A percentile compares a stretch with the other conserved stretches of the same genome.
Conservation (phyloP, 2,329 filamentous ascomycete species). For the Diplodia seriata region DNA sequence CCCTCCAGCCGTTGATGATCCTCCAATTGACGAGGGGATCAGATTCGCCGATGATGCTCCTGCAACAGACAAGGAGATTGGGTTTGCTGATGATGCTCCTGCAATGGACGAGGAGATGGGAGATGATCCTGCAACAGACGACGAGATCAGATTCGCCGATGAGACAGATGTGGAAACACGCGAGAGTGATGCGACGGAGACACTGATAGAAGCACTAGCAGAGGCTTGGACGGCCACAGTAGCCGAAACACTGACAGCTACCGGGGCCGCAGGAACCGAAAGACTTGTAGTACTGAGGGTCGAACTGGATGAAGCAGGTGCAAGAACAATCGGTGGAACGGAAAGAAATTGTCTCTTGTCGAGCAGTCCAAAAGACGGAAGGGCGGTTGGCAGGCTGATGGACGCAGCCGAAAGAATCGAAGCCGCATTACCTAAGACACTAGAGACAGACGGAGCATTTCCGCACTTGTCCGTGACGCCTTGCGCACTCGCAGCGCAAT, state of each 20-base stretch:
- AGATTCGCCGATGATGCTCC: not conserved
- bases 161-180: not conserved
- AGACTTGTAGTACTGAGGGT: not conserved
- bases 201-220: not conserved
- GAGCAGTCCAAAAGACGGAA: not conserved
- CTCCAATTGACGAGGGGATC: not conserved
- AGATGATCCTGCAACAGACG: not conserved
- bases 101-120: not conserved
- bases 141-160: not conserved
- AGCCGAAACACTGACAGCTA: slow-evolving; percentile 21
- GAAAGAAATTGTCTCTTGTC: slow-evolving; percentile 14
- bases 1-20: not conserved
- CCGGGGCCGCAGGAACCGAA: not conserved
- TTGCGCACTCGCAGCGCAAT: slow-evolving; percentile 2
- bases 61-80: not conserved
- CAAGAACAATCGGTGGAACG: not conserved
- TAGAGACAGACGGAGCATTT: not conserved
- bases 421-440: not conserved
- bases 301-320: not conserved
- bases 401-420: slow-evolving; percentile 6
- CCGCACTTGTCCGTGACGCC: slow-evolving; percentile 12
- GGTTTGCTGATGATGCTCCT: not conserved
- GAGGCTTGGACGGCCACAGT: slow-evolving; percentile 1
- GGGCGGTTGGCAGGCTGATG: not conserved
- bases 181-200: slow-evolving; percentile 12